phyloP scores from a whole-genome alignment of 495 filamentous ascomycete genomes.

The Xylaria nigripes region DNA sequence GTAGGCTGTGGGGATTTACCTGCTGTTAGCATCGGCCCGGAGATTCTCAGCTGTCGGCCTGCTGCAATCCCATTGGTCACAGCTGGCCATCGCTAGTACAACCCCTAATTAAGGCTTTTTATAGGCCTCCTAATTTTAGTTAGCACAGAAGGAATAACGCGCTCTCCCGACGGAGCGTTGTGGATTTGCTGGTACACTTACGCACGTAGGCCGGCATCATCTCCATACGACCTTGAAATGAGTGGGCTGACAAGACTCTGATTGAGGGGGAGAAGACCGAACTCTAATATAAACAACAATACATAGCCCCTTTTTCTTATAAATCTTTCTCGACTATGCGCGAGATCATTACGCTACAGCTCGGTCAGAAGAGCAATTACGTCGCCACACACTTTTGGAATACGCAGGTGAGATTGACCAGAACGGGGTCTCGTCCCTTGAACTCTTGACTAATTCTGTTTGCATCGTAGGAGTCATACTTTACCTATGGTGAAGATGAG shows the following conservation, averaged over 20 bases:
- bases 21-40: too few relatives aligned
- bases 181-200: too few relatives aligned
- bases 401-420: conserved; percentile 49
- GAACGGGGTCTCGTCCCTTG: neutral
- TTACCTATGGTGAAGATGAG: conserved; percentile 68
- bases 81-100: too few relatives aligned
- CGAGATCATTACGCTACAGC: conserved; percentile 89
- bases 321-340: conserved; percentile 56
- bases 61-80: too few relatives aligned
- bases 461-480: conserved; percentile 79
- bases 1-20: too few relatives aligned
- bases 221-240: neutral
- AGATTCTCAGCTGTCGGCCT: too few relatives aligned
- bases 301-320: neutral
- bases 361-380: conserved; percentile 89
- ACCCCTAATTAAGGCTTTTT: too few relatives aligned
- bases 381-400: conserved; percentile 99
- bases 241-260: neutral
- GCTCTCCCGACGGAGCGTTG: too few relatives aligned
- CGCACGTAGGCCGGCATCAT: too few relatives aligned
- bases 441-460: conserved; percentile 3
- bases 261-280: neutral
- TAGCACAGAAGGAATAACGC: too few relatives aligned
- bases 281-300: neutral
- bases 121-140: too few relatives aligned